Evolutionary conservation across 2,329 filamentous ascomycete species (phyloP), one percentile per base, ranked within the genome.

Genomic region (Colletotrichum siamense): DNA sequence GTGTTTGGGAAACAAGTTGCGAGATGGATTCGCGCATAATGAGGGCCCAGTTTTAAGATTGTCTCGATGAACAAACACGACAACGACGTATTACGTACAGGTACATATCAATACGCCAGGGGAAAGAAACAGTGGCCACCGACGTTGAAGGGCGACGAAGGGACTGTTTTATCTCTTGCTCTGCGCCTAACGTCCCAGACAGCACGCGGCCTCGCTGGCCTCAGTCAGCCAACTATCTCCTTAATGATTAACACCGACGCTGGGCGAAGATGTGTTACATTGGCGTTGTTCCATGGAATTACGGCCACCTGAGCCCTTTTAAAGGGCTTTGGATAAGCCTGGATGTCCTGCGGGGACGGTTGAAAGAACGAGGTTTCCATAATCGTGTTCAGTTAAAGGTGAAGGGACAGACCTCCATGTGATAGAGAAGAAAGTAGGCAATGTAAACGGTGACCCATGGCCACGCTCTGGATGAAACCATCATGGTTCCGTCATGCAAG

Each of bases 241-340:
- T 22, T 8, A 0, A 2, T 22, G 10, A 1, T 22, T 0, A 52
- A 0, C 44, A 52, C n/a, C 6, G 6, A 52, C 10, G 10, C 18
- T 49, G 44, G 18, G n/a, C 44, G 44, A 49, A 49, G n/a, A 49
- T 44, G 39, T 44, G 39, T 44, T 44, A 22, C 44, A 49, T 49
- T 49, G n/a, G 18, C 0, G 18, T 49, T 49, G n/a, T 22, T 22
- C 44, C 44, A 7, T 49, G 44, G n/a, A n/a, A 22, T 49, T 3
- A 22, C 18, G 44, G 1, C 9, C 3, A 3, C 18, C 6, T 49
- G n/a, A 7, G 44, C 18, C 39, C 3, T 22, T 49, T 49, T 8
- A 22, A 22, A 22, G 0, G 10, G 10, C 1, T 6, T 52, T 1
- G 44, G 10, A 22, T 52, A 6, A 13, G 10, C 10, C 6, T 13